Evolutionary conservation across 441 rosid species (phyloP), one percentile per base, ranked within the genome.

Genomic region (Gossypium gossypioides): DNA sequence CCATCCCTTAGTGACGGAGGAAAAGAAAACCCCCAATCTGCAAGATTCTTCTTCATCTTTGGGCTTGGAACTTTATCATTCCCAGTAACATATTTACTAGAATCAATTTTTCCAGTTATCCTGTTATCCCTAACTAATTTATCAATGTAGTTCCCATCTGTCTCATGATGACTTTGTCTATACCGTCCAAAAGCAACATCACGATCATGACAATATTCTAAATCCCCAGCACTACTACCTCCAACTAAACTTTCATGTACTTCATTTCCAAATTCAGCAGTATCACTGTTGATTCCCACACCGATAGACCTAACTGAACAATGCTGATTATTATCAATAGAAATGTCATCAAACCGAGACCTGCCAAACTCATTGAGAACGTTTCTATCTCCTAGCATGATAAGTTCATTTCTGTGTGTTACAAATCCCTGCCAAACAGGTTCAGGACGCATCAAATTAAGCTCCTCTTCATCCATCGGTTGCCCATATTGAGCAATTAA

Each of bases 341-440:
- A 82, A 67, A 86, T 81, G 78, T 89, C 93, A 75, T 89, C 92
- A 24, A 85, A 66, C 22, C 58, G 85, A 42, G 83, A 76, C 76
- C 83, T 86, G 37, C 85, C 87, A 78, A 52, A 25, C 34, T 86
- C 87, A 62, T 78, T 75, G 69, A 81, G 69, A 67, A 79, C 79
- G 74, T 84, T 91, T 37, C 83, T 86, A 74, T 88, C 89, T 67
- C 87, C 94, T 75, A 88, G 74, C 87, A 83, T 76, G 71, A 82
- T 71, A 59, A 87, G 88, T 57, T 91, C 95, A 83, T 91, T 88
- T 22, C 91, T 84, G 77, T 88, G 91, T 44, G 91, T 84, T 37
- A 92, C 96, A 89, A 95, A 91, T 22, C 98, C 99, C 79, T 89
- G 91, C 98, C 99, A 92, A 71, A 91, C 92, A 77, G 96, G 96